A percentile compares a stretch with the other conserved stretches of the same genome.
These are phyloP conservation scores for Eleusine coracana DNA, from an alignment of 176 grass and related monocot genomes.

Conservation along the genomic window DNA sequence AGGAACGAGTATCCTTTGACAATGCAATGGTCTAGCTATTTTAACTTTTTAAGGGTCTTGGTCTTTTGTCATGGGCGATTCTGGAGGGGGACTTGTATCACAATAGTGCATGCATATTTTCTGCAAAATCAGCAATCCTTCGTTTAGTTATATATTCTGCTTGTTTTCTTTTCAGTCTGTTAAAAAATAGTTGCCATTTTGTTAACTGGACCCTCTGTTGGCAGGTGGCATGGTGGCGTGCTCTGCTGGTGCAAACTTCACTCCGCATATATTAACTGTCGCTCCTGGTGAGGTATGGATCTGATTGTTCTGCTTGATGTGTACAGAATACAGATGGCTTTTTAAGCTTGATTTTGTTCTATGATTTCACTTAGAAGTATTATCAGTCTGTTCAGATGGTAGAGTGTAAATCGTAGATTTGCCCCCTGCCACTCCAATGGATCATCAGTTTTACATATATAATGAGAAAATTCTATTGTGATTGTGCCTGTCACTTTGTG, in stretches of 20 bases:
- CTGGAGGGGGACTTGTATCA: neutral
- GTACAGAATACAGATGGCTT: neutral
- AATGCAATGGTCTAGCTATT: neutral
- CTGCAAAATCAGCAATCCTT: neutral
- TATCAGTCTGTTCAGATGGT: neutral
- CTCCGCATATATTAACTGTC: conserved; percentile 90
- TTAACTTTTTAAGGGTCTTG: no score
- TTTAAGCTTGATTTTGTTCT: neutral
- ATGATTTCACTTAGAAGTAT: neutral
- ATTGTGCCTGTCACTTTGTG: neutral
- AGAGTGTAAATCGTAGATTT: neutral
- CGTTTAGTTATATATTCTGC: neutral
- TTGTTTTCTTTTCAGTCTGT: neutral
- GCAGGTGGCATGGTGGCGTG: conserved; percentile 73
- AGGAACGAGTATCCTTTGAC: neutral
- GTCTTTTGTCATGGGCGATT: neutral
- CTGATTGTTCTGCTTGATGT: neutral
- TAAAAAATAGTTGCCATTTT: neutral
- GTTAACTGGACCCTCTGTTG: conserved; percentile 16
- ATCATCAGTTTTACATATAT: neutral
- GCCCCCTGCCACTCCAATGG: neutral
- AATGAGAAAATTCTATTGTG: neutral
- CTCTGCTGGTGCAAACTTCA: conserved; percentile 87
- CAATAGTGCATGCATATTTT: neutral
- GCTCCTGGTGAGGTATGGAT: conserved; percentile 85